Evolutionary conservation across 2,329 filamentous ascomycete species (phyloP).

Genomic region (Pezicula neosporulosa): DNA sequence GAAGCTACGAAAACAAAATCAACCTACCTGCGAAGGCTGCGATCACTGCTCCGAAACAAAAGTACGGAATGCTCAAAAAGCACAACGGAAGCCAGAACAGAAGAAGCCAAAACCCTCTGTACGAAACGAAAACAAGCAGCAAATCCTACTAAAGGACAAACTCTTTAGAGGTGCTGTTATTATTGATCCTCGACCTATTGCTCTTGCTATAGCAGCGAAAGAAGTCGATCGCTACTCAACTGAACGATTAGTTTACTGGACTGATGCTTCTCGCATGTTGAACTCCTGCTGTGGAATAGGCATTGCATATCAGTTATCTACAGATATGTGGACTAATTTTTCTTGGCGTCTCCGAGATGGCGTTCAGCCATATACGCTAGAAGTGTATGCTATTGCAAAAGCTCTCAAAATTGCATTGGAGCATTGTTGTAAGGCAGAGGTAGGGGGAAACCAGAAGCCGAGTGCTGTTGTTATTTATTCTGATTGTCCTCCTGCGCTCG

Average conservation of each 20-base stretch:
- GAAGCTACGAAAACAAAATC: slow-evolving; percentile 1
- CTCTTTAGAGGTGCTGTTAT: slow-evolving; percentile 4
- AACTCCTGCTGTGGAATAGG: slow-evolving; percentile 4
- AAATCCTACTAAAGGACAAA: slow-evolving; percentile 2
- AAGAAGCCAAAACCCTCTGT: not conserved
- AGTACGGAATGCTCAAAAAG: not conserved
- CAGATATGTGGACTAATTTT: not conserved
- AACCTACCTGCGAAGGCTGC: slow-evolving; percentile 4
- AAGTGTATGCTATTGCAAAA: slow-evolving; percentile 8
- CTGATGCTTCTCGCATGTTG: slow-evolving; percentile 2
- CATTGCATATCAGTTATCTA: slow-evolving; percentile 2
- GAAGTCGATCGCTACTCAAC: not conserved
- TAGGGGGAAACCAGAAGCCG: slow-evolving; percentile 1
- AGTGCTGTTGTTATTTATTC: slow-evolving; percentile 4
- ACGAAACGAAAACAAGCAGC: not conserved
- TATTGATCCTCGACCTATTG: slow-evolving; percentile 2
- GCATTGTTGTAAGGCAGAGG: not conserved
- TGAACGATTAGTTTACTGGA: slow-evolving; percentile 6
- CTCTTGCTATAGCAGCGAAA: slow-evolving; percentile 2
- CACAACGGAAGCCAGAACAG: not conserved
- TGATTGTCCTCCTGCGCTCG: slow-evolving; percentile 1
- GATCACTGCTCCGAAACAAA: slow-evolving; percentile 2
- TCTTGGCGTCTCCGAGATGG: slow-evolving; percentile 5
- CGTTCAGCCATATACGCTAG: slow-evolving; percentile 2
- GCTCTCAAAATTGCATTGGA: slow-evolving; percentile 9